Base-by-base conservation (phyloP, 129 eudicot genomes). In the Chrysanthemum lavandulifolium region DNA sequence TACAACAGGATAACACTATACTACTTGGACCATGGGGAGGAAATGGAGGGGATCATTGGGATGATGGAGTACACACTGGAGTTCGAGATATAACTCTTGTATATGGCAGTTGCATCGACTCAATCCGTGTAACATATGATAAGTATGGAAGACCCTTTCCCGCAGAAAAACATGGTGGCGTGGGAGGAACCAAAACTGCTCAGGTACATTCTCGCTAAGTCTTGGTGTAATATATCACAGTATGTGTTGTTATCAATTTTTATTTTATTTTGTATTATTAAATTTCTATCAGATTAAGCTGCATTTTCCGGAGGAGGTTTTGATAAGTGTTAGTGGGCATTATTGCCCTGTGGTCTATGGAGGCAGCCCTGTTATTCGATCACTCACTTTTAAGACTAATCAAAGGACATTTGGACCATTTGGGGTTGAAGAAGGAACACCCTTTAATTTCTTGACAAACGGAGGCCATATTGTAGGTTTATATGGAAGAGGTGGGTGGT, bases 1-100 rank as follows among this genome's bases (percentile, higher is more conserved):
- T 50, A 23, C 29, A 51, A 61, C 57, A 77, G 81, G 72, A 74
- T 74, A 73, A 57, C 3, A 72, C 66, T 8, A 76, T 71, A 25
- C 73, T 45, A 3, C 83, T 80, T 6, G 97, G 95, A 50, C 84
- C 89, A 29, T 91, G 92, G 89, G 97, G 97, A 59, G 97, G 97
- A 45, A 69, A 71, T 31, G 96, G 95, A 6, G 92, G 92, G 54
- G 15, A 51, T 43, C 9, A 56, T 14, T 88, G 94, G 94, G 91
- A 87, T 57, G 91, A 85, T 54, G 88, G 88, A 23, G 64, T 77
- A 48, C 81, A 73, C 74, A 61, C 48, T 29, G 91, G 95, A 3
- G 73, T 91, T 2, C 70, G 95, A 75, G 97, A 85, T 62, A 87
- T 91, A 63, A 76, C 65, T 3, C 68, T 87, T 15, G 82, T 72